Base-by-base conservation (phyloP, 75 land plant genomes). In the Sequoiadendron giganteum region DNA sequence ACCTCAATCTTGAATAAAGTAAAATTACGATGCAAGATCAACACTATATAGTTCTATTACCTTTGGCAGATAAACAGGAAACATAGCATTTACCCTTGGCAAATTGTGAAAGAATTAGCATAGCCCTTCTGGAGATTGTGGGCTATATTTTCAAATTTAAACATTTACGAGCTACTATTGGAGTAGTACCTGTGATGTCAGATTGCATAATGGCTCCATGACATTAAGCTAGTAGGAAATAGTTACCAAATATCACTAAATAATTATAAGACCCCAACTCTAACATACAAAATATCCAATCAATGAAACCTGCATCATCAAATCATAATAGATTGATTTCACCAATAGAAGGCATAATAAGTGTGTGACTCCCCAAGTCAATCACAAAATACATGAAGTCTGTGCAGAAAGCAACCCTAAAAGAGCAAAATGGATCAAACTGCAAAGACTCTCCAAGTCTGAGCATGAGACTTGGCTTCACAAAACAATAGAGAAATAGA, bases 161-260 rank as follows among this genome's bases (percentile, higher is more conserved):
- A 45, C 32, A 28, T 47, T 47, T 47, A 82, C 34, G n/a, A n/a
- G 32, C 84, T 82, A 47, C 52, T 42, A 47, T 1, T n/a, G 10
- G 47, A 11, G 48, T 82, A 45, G 30, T 14, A 45, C 8, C 3
- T 28, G 1, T 39, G n/a, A 79, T 79, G 28, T 21, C 25, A 79
- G 25, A 39, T 8, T 43, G 40, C 32, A 45, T 13, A 21, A 82
- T 13, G 5, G 84, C 32, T 75, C 77, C 39, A 34, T 75, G 3
- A 34, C n/a, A 13, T 75, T 75, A 75, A 34, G 38, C 38, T 11
- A 11, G 38, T 75, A 75, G 38, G 77, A 75, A 75, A 75, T 34
- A 75, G 16, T 11, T 14, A 75, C 77, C 77, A 75, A 75, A 75
- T 75, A 75, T 75, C 77, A 75, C 77, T 75, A 75, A 72, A 72